A percentile compares a stretch with the other conserved stretches of the same genome.
Conservation (phyloP, 805 yeast species). For the Ogataea sp. region DNA sequence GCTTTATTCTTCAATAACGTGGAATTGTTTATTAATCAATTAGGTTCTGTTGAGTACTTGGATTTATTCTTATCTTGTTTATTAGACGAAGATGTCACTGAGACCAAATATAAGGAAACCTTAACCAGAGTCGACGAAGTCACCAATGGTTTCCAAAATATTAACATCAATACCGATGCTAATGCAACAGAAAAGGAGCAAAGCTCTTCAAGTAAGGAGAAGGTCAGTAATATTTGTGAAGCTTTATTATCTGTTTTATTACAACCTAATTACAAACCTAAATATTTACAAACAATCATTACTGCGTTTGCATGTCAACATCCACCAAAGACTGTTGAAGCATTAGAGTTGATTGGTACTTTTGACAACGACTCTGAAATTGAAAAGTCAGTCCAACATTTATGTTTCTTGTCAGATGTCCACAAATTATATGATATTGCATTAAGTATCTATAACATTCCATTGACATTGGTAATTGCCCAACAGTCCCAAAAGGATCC, state of each 20-base stretch:
- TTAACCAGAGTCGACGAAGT: slow-evolving; percentile 10
- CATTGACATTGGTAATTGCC: slow-evolving; percentile 74
- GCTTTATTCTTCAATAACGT: slow-evolving; percentile 54
- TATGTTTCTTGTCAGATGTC: slow-evolving; percentile 88
- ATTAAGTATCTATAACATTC: slow-evolving; percentile 74
- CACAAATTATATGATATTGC: slow-evolving; percentile 74
- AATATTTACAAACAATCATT: slow-evolving; percentile 67
- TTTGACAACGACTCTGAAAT: slow-evolving; percentile 37
- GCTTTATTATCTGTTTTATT: slow-evolving; percentile 52
- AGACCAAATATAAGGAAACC: slow-evolving; percentile 79
- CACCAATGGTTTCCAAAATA: slow-evolving; percentile 2
- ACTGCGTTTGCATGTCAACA: slow-evolving; percentile 90
- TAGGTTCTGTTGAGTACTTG: slow-evolving; percentile 65
- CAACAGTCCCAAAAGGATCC: slow-evolving; percentile 98
- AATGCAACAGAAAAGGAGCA: not conserved
- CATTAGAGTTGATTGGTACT: slow-evolving; percentile 54
- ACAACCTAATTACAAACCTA: slow-evolving; percentile 40
- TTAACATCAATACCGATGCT: not conserved
- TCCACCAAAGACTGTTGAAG: slow-evolving; percentile 78
- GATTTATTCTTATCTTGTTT: slow-evolving; percentile 84
- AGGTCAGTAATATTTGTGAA: slow-evolving; percentile 73
- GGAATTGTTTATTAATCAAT: slow-evolving; percentile 59
- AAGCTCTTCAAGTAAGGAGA: slow-evolving; percentile 19
- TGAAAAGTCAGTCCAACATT: slow-evolving; percentile 66
- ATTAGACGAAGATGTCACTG: slow-evolving; percentile 76